Base-by-base conservation (phyloP, 768 basidiomycete species). In the Tephrocybe sp. region DNA sequence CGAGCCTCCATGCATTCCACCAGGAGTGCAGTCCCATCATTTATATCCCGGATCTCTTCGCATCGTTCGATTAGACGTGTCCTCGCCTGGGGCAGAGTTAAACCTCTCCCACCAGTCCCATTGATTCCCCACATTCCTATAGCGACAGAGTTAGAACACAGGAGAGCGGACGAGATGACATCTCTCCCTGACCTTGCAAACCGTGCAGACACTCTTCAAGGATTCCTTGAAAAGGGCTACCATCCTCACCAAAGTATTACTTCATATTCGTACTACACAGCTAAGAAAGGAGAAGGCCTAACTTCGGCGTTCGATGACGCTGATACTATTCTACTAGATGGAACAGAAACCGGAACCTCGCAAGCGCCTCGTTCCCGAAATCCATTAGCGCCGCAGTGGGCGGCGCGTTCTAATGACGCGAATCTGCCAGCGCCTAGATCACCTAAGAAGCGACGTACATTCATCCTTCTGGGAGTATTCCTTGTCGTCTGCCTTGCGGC, bases 101-200 rank as follows among this genome's bases (percentile, higher is more conserved):
- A 85, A 60, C 81, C 83, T 3, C 65, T 86, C 14, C 84, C 85
- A 6, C 83, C 81, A 1, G 72, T 86, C 21, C 85, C 84, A 14
- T 68, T 65, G 17, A 72, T 81, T 12, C 76, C 81, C 2, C 65
- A 75, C 41, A 73, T 76, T 17, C 65, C 79, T 7, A 58, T 80
- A 28, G 64, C 71, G 2, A 62, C 62, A 11, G 78, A 79, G 53
- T 65, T 62, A 47, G 73, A 72, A 32, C 68, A 74, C 55, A 69
- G 70, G 39, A 72, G 68, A 50, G 65, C 62, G 39, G 84, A 85
- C 41, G 73, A 77, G 33, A 60, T 67, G 40, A 65, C 76, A 6
- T 74, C 79, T 32, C 70, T 84, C n/a, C 79, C 79, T 1, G 73
- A 80, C 25, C 73, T 84, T 6, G 73, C 75, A 11, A 71, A 72